Evolutionary conservation across 192 early-diverging fungal genomes (phyloP), one percentile per base, ranked within the genome.

Genomic region (Coemansia sp.): DNA sequence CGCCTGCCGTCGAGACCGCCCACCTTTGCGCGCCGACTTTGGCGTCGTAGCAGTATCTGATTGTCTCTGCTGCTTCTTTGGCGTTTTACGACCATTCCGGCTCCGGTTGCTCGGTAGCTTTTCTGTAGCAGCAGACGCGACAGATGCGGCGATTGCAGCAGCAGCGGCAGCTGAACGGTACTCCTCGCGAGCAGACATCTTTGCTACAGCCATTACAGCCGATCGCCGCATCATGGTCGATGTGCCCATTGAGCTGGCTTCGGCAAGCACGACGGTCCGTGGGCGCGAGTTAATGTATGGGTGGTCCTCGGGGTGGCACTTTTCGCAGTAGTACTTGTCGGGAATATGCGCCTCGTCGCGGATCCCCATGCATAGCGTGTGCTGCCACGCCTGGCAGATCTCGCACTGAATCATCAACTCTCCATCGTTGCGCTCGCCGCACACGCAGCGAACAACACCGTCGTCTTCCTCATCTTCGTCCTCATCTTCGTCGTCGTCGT

Each of bases 381-480:
- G 95, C 73, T 97, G 95, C 95, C 95, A 97, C 4, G 93, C 91
- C 52, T 88, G 82, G 80, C 95, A 97, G 6, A 85, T 83, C 64
- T 97, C 95, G 79, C 95, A 97, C 72, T 97, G 92, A 31, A 97
- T 91, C 95, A 94, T 94, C 57, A 88, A 78, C 56, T 85, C 83
- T 50, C 85, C 81, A 75, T 91, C 86, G 78, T 74, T 79, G 60
- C 76, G 70, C 64, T 79, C 76, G 38, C 70, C 70, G 40, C 77
- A 80, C 25, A 80, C 68, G 38, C 77, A 80, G 26, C 77, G 72
- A n/a, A 80, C 77, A 6, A 71, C 73, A 8, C 77, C 77, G 26
- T 80, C 77, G 47, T 77, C 74, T 40, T 67, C 65, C 1, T 67
- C 60, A 2, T 59, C 64, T 0, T 31, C 49, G 0, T 64, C 62